Conservation (phyloP, 1,284 basidiomycete species). For the Microbotryomycetes sp. region DNA sequence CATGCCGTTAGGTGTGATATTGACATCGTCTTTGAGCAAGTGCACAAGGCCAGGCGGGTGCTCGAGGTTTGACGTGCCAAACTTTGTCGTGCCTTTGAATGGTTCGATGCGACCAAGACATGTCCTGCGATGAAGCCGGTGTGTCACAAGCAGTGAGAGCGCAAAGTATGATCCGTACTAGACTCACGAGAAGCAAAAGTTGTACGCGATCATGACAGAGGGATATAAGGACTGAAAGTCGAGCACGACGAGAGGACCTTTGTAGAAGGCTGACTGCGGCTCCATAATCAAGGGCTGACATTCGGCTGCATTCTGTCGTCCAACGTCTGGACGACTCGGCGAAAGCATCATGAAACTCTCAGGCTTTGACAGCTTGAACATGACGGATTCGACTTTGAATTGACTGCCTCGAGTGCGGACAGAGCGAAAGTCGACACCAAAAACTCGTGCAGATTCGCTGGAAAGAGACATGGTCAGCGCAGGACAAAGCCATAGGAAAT, state of each 20-base stretch:
- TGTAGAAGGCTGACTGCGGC: conserved; percentile 86
- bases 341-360: conserved; percentile 85
- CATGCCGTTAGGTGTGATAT: conserved; percentile 84
- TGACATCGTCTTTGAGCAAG: conserved; percentile 64
- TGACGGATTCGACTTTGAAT: conserved; percentile 97
- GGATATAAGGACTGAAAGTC: conserved; percentile 97
- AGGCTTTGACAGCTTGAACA: conserved; percentile 96
- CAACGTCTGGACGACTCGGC: conserved; percentile 74
- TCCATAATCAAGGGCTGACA: conserved; percentile 92
- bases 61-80: conserved; percentile 69
- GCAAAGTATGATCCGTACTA: conserved; percentile 11
- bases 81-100: conserved; percentile 81
- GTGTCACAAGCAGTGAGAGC: not conserved
- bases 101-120: conserved; percentile 80
- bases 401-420: conserved; percentile 92
- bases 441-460: conserved; percentile 93
- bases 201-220: conserved; percentile 97
- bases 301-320: conserved; percentile 93
- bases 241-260: conserved; percentile 79
- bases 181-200: conserved; percentile 66
- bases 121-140: conserved; percentile 51
- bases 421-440: conserved; percentile 94
- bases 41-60: conserved; percentile 63
- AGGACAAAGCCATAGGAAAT: conserved; percentile 1
- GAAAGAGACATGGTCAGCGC: too few relatives aligned